Conservation (phyloP, 2,329 filamentous ascomycete species). For the Thielaviopsis punctulata region DNA sequence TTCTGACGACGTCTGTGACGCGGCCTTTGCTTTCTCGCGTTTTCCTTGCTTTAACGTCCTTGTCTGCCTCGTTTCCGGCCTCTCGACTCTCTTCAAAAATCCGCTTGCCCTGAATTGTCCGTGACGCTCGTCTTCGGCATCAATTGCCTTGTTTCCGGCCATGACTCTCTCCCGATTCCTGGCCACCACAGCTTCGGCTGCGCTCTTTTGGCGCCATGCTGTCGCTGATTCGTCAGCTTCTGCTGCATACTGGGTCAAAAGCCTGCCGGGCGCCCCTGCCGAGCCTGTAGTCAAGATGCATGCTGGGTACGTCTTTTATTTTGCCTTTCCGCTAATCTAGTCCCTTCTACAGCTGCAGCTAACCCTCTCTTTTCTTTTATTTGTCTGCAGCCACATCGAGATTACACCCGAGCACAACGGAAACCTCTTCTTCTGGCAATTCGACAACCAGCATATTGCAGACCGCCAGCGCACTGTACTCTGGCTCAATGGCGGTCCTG, state of each 20-base stretch:
- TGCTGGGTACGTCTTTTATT: constrained; percentile 54
- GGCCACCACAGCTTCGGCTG: constrained; percentile 5
- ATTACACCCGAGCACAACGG: constrained; percentile 70
- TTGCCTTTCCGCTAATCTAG: background rate
- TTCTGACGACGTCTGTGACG: background rate
- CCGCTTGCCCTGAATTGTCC: background rate
- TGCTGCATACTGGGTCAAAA: constrained; percentile 64
- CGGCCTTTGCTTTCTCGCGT: background rate
- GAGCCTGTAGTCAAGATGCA: constrained; percentile 82
- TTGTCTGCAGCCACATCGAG: constrained; percentile 94
- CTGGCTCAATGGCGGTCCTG: constrained; percentile 93
- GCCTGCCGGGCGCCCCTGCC: constrained; percentile 67
- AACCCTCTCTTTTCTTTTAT: constrained; percentile 7
- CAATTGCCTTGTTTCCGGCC: background rate
- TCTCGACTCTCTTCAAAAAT: background rate
- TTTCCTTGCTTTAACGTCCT: background rate
- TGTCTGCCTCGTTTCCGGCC: background rate
- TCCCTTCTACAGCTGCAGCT: background rate
- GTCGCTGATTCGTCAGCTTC: constrained; percentile 17
- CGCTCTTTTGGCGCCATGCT: constrained; percentile 15
- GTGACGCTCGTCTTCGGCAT: background rate
- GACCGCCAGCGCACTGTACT: constrained; percentile 80
- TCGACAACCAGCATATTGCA: constrained; percentile 86
- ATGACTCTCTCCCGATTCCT: constrained; percentile 15
- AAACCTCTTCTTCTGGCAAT: constrained; percentile 98